phyloP scores from a whole-genome alignment of 495 filamentous ascomycete species.

The Sordaria brevicollis region DNA sequence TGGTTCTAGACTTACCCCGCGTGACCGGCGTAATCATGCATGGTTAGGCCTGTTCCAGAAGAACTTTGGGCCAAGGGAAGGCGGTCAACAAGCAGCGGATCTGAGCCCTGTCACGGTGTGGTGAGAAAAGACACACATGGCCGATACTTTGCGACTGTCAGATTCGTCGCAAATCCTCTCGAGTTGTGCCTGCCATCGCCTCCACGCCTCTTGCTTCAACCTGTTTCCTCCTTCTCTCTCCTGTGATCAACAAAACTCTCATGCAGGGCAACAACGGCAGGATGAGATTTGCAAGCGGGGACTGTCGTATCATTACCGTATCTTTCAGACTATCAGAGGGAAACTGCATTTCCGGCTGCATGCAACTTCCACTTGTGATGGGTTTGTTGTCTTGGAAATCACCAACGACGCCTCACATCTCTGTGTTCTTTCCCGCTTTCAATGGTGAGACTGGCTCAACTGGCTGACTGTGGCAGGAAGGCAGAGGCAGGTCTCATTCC shows the following conservation, averaged over 20 bases:
- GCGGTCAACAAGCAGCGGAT: neutral
- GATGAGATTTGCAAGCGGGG: neutral
- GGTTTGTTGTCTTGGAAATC: neutral
- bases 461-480: too few species aligned
- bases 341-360: neutral
- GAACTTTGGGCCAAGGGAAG: neutral
- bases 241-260: neutral
- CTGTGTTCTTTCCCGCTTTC: too few species aligned
- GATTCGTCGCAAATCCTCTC: neutral
- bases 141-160: neutral
- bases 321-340: neutral
- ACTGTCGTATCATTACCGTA: neutral
- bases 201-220: neutral
- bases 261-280: neutral
- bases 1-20: neutral
- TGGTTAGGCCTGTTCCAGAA: neutral
- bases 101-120: neutral
- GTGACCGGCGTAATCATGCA: neutral
- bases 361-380: neutral
- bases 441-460: too few species aligned
- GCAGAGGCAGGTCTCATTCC: neutral
- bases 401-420: neutral
- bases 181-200: neutral
- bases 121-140: neutral
- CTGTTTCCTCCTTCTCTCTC: neutral